Evolutionary conservation across 352 stramenopile species (phyloP).

Genomic region (Hyaloperonospora brassicae): DNA sequence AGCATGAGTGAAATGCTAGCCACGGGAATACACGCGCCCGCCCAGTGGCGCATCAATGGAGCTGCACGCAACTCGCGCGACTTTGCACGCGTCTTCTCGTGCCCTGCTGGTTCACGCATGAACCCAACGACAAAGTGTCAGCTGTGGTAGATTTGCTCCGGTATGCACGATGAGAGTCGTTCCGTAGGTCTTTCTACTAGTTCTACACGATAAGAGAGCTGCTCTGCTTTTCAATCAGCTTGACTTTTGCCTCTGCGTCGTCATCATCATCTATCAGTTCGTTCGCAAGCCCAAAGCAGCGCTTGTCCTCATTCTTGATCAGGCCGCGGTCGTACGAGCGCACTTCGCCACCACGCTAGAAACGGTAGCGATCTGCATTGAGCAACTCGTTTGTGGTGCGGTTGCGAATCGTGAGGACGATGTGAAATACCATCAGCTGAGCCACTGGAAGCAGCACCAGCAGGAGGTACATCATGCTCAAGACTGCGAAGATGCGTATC

Average conservation of each 20-base stretch:
- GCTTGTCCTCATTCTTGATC: constrained; percentile 36
- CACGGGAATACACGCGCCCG: constrained; percentile 54
- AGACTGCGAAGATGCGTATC: constrained; percentile 21
- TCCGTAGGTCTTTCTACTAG: constrained; percentile 8
- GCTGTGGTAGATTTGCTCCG: constrained; percentile 46
- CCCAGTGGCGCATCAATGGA: constrained; percentile 69
- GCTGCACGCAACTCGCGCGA: constrained; percentile 67
- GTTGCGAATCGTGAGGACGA: constrained; percentile 61
- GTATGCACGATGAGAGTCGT: constrained; percentile 15
- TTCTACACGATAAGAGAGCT: constrained; percentile 10
- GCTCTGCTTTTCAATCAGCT: constrained; percentile 23
- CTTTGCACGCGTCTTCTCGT: too few species aligned
- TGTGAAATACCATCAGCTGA: constrained; percentile 57
- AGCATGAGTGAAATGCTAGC: constrained; percentile 39
- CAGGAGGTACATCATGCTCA: constrained; percentile 40
- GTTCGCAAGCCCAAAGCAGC: constrained; percentile 25
- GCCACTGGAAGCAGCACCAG: constrained; percentile 41
- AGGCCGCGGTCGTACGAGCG: constrained; percentile 43
- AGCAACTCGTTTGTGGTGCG: constrained; percentile 76
- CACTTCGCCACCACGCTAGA: constrained; percentile 26
- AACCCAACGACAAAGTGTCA: constrained; percentile 62
- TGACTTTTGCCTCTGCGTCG: constrained; percentile 17
- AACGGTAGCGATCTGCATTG: constrained; percentile 58
- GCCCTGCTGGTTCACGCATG: constrained; percentile 45
- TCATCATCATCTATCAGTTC: constrained; percentile 9